These are phyloP conservation scores for Trametes versicolor DNA, from an alignment of 1,284 basidiomycete species.

Conservation along the genomic window DNA sequence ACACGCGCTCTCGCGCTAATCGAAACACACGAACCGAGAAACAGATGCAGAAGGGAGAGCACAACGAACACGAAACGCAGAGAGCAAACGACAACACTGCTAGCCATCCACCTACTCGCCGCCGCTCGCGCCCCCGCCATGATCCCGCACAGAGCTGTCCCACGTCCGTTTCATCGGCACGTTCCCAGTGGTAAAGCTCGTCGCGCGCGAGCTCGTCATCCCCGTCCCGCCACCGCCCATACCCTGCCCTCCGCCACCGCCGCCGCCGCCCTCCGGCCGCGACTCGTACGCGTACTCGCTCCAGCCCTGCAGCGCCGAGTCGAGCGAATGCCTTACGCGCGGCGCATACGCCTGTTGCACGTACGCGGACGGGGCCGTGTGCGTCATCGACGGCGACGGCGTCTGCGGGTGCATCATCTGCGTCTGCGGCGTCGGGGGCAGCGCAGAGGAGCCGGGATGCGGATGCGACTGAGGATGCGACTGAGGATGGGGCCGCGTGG, in stretches of 20 bases:
- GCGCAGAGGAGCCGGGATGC: conserved; percentile 1
- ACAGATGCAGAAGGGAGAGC: too few relatives aligned
- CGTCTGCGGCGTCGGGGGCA: conserved; percentile 2
- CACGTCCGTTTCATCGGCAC: conserved; percentile 31
- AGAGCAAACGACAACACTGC: too few relatives aligned
- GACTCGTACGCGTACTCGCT: conserved; percentile 22
- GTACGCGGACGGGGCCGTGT: conserved; percentile 8
- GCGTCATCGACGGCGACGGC: background rate
- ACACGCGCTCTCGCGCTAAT: too few relatives aligned
- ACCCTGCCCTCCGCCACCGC: background rate
- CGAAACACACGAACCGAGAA: too few relatives aligned
- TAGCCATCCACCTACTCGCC: conserved; percentile 3
- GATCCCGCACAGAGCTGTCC: conserved; percentile 24
- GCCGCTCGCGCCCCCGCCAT: conserved; percentile 22
- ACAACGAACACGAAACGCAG: too few relatives aligned
- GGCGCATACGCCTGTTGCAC: conserved; percentile 2
- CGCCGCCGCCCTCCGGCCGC: background rate
- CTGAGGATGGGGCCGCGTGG: background rate
- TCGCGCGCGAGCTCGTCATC: background rate
- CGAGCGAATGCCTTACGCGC: conserved; percentile 26
- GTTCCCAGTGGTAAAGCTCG: conserved; percentile 9
- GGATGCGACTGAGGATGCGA: conserved; percentile 1
- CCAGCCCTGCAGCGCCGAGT: conserved; percentile 33
- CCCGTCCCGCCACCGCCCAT: background rate
- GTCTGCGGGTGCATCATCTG: background rate